Evolutionary conservation across 148 eudicot genomes (phyloP).

Genomic region (Nyssa sinensis): DNA sequence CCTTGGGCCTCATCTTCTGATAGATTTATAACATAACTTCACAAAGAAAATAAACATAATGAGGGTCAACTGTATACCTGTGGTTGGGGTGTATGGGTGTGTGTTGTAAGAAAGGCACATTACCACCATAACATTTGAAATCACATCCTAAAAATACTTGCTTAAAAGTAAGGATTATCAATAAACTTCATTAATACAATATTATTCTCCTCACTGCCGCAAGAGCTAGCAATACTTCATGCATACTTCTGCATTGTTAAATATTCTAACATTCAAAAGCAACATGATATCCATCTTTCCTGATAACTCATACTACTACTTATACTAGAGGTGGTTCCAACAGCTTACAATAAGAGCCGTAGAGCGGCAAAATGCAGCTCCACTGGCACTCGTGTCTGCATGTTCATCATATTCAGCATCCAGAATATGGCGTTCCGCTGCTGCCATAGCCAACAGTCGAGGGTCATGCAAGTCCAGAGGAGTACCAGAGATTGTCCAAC

Average conservation of each 20-base stretch:
- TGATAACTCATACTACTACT: background rate
- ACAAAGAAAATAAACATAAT: no score
- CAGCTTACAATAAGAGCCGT: conserved; percentile 74
- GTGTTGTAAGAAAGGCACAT: background rate
- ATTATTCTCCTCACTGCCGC: background rate
- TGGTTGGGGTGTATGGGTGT: background rate
- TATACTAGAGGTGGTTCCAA: background rate
- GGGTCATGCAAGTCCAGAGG: conserved; percentile 73
- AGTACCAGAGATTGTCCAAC: conserved; percentile 67
- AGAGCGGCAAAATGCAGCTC: conserved; percentile 84
- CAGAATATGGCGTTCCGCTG: conserved; percentile 60
- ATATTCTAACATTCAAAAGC: background rate
- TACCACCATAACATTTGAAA: background rate
- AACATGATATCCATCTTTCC: background rate
- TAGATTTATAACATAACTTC: background rate
- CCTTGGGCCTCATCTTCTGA: no score
- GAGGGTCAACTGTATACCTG: background rate
- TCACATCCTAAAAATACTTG: background rate
- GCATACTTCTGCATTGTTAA: background rate
- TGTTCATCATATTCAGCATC: conserved; percentile 86
- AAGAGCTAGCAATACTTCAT: background rate
- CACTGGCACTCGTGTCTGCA: conserved; percentile 69
- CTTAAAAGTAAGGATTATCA: background rate
- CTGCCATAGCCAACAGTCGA: conserved; percentile 77
- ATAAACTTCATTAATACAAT: background rate